Evolutionary conservation across 495 filamentous ascomycete species (phyloP), one percentile per base, ranked within the genome.

Genomic region (Hyaloscypha bicolor): DNA sequence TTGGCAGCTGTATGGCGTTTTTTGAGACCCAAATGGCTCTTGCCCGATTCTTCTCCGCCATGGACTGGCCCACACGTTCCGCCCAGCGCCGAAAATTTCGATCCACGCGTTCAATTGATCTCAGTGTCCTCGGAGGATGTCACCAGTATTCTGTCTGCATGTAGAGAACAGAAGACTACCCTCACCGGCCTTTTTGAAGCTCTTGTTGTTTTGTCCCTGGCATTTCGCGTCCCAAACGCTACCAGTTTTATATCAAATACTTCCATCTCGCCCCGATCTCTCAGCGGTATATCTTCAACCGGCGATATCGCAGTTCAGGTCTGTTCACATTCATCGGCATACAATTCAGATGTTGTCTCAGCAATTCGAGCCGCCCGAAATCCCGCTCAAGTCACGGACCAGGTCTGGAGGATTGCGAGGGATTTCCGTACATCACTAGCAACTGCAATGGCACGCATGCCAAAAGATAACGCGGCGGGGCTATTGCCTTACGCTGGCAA

Each of bases 131-230:
- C 69, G 9, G 45, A 42, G 11, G 31, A 61, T 21, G 52, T 73
- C 19, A 5, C 55, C 19, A 29, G 14, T 16, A 63, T 75, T 42
- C 62, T 75, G 2, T n/a, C 35, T 9, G 57, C 33, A 25, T 76
- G 73, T 48, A 45, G 71, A 29, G 19, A 60, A 31, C 56, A 74
- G 12, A 61, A 71, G 4, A 66, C 67, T 4, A 76, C 73, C 0
- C 30, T 75, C 19, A 75, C 75, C 2, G 71, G 73, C 22, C 66
- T 76, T 51, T 32, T 76, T 2, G 66, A 75, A n/a, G 73, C 37
- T 2, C 48, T 75, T 0, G 60, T 61, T 6, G 39, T 67, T 22
- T n/a, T 62, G 1, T 67, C 71, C 1, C 55, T 76, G 16, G 45
- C 73, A 8, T 60, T 39, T 9, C 70, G 35, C 22, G 29, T 75